Conservation (phyloP, 768 basidiomycete species). For the Russula sp. region DNA sequence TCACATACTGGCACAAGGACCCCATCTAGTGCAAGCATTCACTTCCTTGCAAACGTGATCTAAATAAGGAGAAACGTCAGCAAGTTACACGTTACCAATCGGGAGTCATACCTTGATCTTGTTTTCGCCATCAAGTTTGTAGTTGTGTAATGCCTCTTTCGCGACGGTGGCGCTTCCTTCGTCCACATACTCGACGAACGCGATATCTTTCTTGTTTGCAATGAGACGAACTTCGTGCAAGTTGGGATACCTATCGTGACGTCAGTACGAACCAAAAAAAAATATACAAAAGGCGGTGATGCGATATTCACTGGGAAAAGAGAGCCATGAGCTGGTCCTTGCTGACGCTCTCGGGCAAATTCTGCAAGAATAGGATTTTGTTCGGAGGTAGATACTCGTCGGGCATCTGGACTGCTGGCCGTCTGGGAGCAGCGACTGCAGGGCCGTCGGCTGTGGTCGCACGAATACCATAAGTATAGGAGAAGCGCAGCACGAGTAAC, state of each 20-base stretch:
- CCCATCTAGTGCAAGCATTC: slow-evolving; percentile 1
- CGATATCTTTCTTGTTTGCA: slow-evolving; percentile 94
- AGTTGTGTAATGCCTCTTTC: slow-evolving; percentile 95
- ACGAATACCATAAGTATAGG: slow-evolving; percentile 8
- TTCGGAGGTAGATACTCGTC: slow-evolving; percentile 99
- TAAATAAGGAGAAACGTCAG: slow-evolving; percentile 8
- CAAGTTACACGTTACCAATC: not conserved
- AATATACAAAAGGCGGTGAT: not conserved
- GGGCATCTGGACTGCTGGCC: slow-evolving; percentile 92
- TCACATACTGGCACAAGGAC: slow-evolving; percentile 5
- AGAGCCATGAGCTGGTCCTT: slow-evolving; percentile 88
- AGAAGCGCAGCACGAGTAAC: slow-evolving; percentile 1
- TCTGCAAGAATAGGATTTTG: slow-evolving; percentile 98
- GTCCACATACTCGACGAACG: slow-evolving; percentile 97
- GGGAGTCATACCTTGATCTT: slow-evolving; percentile 81
- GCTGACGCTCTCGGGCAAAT: slow-evolving; percentile 87
- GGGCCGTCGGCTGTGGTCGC: slow-evolving; percentile 56
- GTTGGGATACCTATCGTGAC: slow-evolving; percentile 77
- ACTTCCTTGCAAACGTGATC: slow-evolving; percentile 26
- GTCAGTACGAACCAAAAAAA: not conserved
- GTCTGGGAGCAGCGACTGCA: slow-evolving; percentile 56
- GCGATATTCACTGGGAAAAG: slow-evolving; percentile 74
- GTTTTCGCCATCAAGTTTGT: slow-evolving; percentile 94
- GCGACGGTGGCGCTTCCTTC: slow-evolving; percentile 86
- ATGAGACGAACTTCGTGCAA: slow-evolving; percentile 97